Conservation (phyloP, 192 early-diverging fungal genomes). For the Gonapodya prolifera region DNA sequence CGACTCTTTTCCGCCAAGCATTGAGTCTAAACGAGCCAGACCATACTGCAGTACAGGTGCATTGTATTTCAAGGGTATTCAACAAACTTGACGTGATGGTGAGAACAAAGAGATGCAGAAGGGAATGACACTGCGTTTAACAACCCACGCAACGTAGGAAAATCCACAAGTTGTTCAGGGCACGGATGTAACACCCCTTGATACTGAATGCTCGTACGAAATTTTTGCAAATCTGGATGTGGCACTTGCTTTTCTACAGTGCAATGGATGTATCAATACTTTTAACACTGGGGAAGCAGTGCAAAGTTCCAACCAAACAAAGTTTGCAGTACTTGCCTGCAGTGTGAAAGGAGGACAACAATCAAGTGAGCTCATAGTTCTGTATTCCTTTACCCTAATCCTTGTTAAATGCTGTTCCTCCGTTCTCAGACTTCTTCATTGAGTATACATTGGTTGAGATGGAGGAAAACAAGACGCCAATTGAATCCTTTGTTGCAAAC, state of each 20-base stretch:
- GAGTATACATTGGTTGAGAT: background rate
- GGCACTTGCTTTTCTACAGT: background rate
- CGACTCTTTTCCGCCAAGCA: constrained; percentile 27
- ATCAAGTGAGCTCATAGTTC: no score
- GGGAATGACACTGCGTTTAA: background rate
- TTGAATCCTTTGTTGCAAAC: background rate
- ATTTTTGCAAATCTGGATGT: background rate
- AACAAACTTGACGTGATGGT: constrained; percentile 32
- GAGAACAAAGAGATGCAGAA: background rate
- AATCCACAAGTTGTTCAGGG: background rate
- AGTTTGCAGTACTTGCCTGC: no score
- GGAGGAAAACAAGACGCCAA: background rate
- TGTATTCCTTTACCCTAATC: background rate
- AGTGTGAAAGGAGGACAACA: no score
- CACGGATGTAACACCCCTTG: background rate
- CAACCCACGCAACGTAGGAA: background rate
- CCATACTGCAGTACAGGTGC: constrained; percentile 28
- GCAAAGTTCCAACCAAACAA: no score
- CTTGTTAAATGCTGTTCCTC: background rate
- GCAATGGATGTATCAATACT: background rate
- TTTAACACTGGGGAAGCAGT: background rate
- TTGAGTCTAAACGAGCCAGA: constrained; percentile 14
- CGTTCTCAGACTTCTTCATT: background rate
- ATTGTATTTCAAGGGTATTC: constrained; percentile 35
- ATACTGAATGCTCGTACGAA: background rate